Conservation (phyloP, 2,329 filamentous ascomycete species). For the Graphilbum sp. region DNA sequence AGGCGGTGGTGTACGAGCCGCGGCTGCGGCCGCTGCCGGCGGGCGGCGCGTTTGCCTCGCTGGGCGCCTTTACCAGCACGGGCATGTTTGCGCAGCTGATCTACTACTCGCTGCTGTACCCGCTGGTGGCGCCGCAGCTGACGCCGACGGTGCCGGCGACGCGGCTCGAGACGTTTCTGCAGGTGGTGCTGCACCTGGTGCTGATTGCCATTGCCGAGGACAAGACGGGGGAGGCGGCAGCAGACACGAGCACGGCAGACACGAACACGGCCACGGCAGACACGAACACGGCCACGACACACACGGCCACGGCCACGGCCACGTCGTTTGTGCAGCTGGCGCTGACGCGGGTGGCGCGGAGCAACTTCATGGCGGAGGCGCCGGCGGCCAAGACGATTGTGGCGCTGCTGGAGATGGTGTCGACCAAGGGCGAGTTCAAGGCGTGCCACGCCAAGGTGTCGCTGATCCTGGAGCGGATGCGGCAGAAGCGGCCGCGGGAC, state of each 20-base stretch:
- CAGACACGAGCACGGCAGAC: neutral
- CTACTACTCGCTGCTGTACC: constrained; percentile 74
- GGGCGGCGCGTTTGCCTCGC: constrained; percentile 58
- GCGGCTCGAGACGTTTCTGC: constrained; percentile 77
- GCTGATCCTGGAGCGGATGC: constrained; percentile 69
- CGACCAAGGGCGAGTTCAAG: constrained; percentile 58
- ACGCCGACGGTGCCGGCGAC: constrained; percentile 66
- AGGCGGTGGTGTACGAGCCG: constrained; percentile 86
- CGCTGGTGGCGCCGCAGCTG: constrained; percentile 48
- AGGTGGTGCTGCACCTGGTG: constrained; percentile 76
- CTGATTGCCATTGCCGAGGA: constrained; percentile 81
- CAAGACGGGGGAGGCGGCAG: constrained; percentile 31
- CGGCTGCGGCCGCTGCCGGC: constrained; percentile 60
- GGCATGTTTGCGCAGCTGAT: constrained; percentile 80
- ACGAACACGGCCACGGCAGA: neutral
- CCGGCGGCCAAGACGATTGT: constrained; percentile 45
- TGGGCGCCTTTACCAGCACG: constrained; percentile 68
- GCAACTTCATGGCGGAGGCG: constrained; percentile 35
- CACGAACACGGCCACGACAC: neutral
- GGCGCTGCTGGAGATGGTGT: constrained; percentile 44
- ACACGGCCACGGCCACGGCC: neutral
- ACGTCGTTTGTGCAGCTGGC: constrained; percentile 60
- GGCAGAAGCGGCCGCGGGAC: constrained; percentile 58
- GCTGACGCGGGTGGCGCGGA: constrained; percentile 45
- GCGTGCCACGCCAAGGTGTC: constrained; percentile 71